A percentile compares a stretch with the other conserved stretches of the same genome.
These are phyloP conservation scores for Puccinia triticina DNA, from an alignment of 1,284 basidiomycete species.

Conservation along the genomic window DNA sequence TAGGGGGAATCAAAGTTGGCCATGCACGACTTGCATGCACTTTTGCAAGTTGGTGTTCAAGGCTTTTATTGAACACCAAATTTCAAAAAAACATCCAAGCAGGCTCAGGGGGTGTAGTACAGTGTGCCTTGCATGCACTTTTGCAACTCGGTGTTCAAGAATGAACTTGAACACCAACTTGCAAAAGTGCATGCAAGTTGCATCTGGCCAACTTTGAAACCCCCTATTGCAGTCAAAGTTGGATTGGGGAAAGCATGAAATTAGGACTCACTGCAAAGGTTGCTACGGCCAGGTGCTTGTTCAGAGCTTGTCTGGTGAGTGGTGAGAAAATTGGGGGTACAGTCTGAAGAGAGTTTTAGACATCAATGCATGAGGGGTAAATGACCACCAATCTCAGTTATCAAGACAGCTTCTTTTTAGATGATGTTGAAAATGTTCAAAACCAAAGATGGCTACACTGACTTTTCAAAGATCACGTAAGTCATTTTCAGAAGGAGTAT, in stretches of 20 bases:
- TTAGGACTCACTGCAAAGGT: conserved; percentile 26
- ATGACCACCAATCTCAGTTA: not conserved
- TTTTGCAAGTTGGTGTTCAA: too few relatives aligned
- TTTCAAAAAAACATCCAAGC: too few relatives aligned
- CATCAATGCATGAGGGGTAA: not conserved
- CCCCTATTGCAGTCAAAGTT: not conserved
- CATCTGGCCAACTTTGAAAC: too few relatives aligned
- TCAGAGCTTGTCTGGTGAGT: conserved; percentile 12
- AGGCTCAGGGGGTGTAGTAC: too few relatives aligned
- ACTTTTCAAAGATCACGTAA: conserved; percentile 30
- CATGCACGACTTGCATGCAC: too few relatives aligned
- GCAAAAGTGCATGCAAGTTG: too few relatives aligned
- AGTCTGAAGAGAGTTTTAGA: not conserved
- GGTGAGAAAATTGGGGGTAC: not conserved
- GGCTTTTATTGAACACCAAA: too few relatives aligned
- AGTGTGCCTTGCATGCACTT: too few relatives aligned
- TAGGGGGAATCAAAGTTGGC: too few relatives aligned
- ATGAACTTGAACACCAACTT: too few relatives aligned
- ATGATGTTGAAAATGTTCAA: not conserved
- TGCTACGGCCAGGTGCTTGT: conserved; percentile 30
- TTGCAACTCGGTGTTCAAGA: too few relatives aligned
- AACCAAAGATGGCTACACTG: not conserved
- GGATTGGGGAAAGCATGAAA: not conserved
- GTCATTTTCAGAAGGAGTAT: conserved; percentile 18
- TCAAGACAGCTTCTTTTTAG: not conserved